A percentile compares a stretch with the other conserved stretches of the same genome.
These are phyloP conservation scores for Curvularia verruculosa DNA, from an alignment of 2,329 filamentous ascomycete genomes.

Conservation along the genomic window DNA sequence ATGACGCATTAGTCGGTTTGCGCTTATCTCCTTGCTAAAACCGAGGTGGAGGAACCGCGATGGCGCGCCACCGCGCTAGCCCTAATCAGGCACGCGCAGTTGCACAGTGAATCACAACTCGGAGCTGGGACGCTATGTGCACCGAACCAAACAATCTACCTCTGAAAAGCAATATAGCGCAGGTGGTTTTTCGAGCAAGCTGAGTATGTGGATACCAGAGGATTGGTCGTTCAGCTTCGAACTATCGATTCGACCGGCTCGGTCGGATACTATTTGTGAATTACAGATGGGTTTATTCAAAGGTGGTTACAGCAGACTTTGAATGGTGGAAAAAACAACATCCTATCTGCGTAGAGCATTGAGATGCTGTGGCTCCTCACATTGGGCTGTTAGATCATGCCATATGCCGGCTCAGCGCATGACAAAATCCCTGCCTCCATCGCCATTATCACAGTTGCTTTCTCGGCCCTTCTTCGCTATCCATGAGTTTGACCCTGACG, in stretches of 20 bases:
- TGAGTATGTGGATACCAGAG: neutral
- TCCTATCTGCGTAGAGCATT: neutral
- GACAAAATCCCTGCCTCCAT: neutral
- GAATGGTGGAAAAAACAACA: neutral
- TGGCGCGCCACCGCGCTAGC: neutral
- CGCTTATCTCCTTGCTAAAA: conserved; percentile 6
- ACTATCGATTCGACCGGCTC: neutral
- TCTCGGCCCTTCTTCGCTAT: conserved; percentile 1
- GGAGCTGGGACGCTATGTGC: neutral
- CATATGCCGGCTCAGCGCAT: neutral
- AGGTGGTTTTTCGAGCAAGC: neutral
- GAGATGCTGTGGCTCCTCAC: neutral
- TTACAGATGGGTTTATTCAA: neutral
- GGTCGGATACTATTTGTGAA: neutral
- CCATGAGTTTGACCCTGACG: too few relatives aligned
- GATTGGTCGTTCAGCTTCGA: neutral
- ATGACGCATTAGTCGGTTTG: conserved; percentile 13
- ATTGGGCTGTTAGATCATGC: neutral
- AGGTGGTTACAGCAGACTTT: neutral
- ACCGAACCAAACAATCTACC: neutral
- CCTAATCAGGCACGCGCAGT: neutral
- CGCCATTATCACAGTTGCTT: neutral
- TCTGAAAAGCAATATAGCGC: neutral
- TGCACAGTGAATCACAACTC: neutral
- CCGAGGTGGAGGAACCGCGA: neutral